Evolutionary conservation across 2,329 filamentous ascomycete genomes (phyloP).

Genomic region (Aspergillus flavus): DNA sequence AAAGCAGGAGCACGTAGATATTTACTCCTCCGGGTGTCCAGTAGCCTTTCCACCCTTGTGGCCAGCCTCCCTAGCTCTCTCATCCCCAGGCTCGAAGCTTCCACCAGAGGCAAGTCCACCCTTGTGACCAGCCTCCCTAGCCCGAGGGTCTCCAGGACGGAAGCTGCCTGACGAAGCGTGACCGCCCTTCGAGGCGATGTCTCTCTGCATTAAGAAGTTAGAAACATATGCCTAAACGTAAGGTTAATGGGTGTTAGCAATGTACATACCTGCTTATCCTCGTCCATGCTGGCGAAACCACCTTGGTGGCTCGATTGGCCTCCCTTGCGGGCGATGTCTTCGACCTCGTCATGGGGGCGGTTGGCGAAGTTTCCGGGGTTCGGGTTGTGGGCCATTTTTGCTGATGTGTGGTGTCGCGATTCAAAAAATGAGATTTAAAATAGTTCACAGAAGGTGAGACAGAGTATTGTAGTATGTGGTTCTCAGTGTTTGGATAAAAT

Average conservation of each 20-base stretch:
- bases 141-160: slow-evolving; percentile 55
- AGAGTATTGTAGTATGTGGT: no score
- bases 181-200: slow-evolving; percentile 60
- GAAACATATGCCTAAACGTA: neutral
- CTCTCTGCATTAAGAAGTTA: slow-evolving; percentile 37
- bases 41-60: neutral
- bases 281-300: slow-evolving; percentile 30
- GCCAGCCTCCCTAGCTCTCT: neutral
- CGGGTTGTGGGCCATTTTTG: slow-evolving; percentile 25
- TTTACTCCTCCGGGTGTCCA: neutral
- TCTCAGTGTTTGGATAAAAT: no score
- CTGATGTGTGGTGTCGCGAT: neutral
- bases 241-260: neutral
- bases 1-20: neutral
- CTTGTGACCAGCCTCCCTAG: slow-evolving; percentile 58
- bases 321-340: slow-evolving; percentile 51
- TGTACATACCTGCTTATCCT: slow-evolving; percentile 28
- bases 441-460: no score
- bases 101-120: slow-evolving; percentile 40
- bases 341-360: slow-evolving; percentile 53
- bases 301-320: slow-evolving; percentile 32
- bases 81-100: neutral
- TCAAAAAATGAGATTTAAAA: no score
- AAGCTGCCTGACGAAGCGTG: slow-evolving; percentile 58
- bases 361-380: slow-evolving; percentile 59